phyloP scores from a whole-genome alignment of 371 early-diverging fungal genomes.

The Parasitella parasitica region DNA sequence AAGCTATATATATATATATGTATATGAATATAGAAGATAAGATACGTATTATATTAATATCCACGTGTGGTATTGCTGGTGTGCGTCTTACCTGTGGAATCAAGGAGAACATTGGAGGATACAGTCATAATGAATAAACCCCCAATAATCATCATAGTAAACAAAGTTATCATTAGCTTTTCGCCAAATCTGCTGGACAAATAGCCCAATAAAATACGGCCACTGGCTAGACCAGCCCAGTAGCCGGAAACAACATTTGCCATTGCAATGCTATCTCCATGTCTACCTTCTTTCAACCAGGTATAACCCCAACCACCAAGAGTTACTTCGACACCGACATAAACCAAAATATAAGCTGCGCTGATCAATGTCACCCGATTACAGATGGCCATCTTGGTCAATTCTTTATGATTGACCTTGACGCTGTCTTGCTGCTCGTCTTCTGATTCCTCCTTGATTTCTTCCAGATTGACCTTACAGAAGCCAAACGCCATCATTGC shows the following conservation, averaged over 20 bases:
- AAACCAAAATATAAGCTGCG: constrained; percentile 31
- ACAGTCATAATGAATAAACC: constrained; percentile 14
- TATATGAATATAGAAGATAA: neutral
- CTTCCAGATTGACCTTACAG: constrained; percentile 12
- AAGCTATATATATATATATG: neutral
- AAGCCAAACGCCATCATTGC: constrained; percentile 22
- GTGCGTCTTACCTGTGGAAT: constrained; percentile 29
- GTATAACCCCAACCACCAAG: constrained; percentile 37
- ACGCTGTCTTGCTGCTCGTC: neutral
- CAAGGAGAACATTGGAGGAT: constrained; percentile 7
- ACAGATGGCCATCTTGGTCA: constrained; percentile 22
- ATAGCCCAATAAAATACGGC: constrained; percentile 34
- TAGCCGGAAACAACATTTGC: constrained; percentile 29
- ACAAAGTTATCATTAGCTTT: constrained; percentile 29
- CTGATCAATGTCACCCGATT: constrained; percentile 28
- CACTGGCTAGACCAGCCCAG: constrained; percentile 36
- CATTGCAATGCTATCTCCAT: constrained; percentile 21
- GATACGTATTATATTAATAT: neutral
- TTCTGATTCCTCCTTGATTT: neutral
- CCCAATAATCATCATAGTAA: constrained; percentile 18
- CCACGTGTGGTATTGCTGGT: too few relatives aligned
- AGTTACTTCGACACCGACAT: constrained; percentile 42
- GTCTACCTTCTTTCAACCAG: constrained; percentile 33
- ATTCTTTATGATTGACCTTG: constrained; percentile 4
- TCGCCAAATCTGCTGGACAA: constrained; percentile 31